Evolutionary conservation across 768 basidiomycete species (phyloP), one percentile per base, ranked within the genome.

Genomic region (Lentinula lateritia): DNA sequence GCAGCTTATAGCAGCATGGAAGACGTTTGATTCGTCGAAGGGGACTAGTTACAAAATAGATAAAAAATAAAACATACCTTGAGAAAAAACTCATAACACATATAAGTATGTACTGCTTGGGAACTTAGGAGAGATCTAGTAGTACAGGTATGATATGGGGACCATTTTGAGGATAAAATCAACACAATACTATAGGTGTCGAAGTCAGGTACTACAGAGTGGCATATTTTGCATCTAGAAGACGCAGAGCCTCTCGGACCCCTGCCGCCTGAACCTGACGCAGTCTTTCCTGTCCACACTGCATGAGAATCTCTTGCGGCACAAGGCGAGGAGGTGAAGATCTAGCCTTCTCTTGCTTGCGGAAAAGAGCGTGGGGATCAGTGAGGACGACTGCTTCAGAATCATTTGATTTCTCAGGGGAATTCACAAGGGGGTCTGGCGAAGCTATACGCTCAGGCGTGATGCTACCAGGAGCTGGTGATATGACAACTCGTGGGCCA

Each of bases 251-350:
- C 64, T 92, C 88, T 56, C 78, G 83, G 34, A 94, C 88, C 16
- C 84, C 89, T 61, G 89, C 88, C 16, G 85, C 76, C 63, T 84
- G 83, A 13, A 93, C 92, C 69, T 89, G 84, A 23, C 83, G 82
- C 50, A 90, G 70, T 10, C 74, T 72, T 61, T 79, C 78, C 55
- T 79, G 82, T n/a, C 87, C 86, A 69, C 88, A 89, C 63, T 80
- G 79, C 42, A 86, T 71, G 43, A 86, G 72, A 6, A 87, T 76
- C 46, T 88, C 86, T 63, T 88, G 81, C 2, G 86, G 84, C 3
- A 84, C 83, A 34, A 87, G 75, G 52, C 72, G 78, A 4, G 82
- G 81, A 5, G 85, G 80, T 10, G 82, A 74, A 34, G 74, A 69
- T 32, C 71, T 68, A 16, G 66, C 50, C 52, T 69, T 73, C 65